Conservation (phyloP, 2,329 filamentous ascomycete genomes). For the Fusarium sp. region DNA sequence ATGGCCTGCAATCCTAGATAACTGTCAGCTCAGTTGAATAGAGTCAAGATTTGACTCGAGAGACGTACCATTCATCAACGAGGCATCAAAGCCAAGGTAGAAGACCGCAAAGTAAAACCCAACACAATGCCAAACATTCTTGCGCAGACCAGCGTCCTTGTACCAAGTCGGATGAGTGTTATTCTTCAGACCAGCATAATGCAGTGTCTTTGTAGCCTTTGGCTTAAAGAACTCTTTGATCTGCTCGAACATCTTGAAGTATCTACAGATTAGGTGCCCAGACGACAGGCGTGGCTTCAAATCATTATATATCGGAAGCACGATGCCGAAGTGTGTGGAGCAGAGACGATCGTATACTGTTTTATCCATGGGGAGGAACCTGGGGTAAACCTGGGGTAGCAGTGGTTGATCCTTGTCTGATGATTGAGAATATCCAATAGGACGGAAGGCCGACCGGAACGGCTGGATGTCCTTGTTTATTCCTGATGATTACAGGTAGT, state of each 20-base stretch:
- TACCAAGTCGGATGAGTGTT: conserved; percentile 32
- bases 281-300: neutral
- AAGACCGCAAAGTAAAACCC: conserved; percentile 35
- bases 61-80: conserved; percentile 22
- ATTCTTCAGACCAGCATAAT: conserved; percentile 28
- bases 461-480: neutral
- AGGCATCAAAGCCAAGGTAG: conserved; percentile 21
- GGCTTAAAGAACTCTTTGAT: conserved; percentile 22
- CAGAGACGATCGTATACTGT: neutral
- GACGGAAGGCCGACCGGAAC: neutral
- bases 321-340: neutral
- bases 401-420: neutral
- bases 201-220: conserved; percentile 21
- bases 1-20: conserved; percentile 7
- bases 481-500: too few species aligned
- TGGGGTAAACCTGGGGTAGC: conserved; percentile 33
- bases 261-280: neutral
- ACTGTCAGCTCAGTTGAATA: too few species aligned
- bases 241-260: conserved; percentile 9
- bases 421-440: rapidly evolving
- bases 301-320: conserved; percentile 4
- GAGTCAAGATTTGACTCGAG: too few species aligned
- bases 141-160: conserved; percentile 16
- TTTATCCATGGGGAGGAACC: conserved; percentile 4
- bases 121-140: conserved; percentile 31